Percentiles rank a stretch among this genome's conserved stretches.
Evolutionary conservation across 164 flowering plant genomes (phyloP).

Genomic region (Chimonanthus praecox): DNA sequence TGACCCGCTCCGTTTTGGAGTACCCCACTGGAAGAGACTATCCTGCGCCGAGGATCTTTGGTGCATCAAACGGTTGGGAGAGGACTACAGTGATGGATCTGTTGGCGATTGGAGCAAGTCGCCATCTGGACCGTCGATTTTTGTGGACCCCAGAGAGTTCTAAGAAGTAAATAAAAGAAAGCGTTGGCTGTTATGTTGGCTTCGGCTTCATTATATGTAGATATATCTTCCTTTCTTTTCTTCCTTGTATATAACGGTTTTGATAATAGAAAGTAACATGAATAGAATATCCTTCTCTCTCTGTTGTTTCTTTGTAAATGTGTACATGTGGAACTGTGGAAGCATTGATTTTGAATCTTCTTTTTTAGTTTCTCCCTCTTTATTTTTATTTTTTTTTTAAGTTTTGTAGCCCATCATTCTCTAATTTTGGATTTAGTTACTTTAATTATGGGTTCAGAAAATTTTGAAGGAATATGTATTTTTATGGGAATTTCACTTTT

Average conservation of each 20-base stretch:
- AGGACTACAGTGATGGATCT: slow-evolving; percentile 75
- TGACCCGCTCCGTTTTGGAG: slow-evolving; percentile 65
- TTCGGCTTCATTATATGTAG: not conserved
- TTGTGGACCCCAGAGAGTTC: slow-evolving; percentile 91
- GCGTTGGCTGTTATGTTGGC: not conserved
- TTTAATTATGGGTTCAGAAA: not conserved
- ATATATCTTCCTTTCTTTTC: no score
- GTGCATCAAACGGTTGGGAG: slow-evolving; percentile 86
- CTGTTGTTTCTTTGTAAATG: not conserved
- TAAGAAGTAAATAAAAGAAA: slow-evolving; percentile 6
- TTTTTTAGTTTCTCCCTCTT: not conserved
- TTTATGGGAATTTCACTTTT: not conserved
- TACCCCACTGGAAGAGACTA: slow-evolving; percentile 84
- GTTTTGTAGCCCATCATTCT: no score
- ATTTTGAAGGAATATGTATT: not conserved
- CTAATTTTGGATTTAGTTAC: no score
- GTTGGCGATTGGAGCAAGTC: slow-evolving; percentile 98
- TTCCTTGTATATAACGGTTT: not conserved
- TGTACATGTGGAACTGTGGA: not conserved
- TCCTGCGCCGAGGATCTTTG: slow-evolving; percentile 86
- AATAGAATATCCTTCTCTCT: not conserved
- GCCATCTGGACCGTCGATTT: slow-evolving; percentile 62
- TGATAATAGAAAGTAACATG: not conserved
- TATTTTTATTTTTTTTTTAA: no score
- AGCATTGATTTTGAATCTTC: not conserved